Evolutionary conservation across 208 protist genomes (phyloP).

Genomic region (Leishmania lainsoni): DNA sequence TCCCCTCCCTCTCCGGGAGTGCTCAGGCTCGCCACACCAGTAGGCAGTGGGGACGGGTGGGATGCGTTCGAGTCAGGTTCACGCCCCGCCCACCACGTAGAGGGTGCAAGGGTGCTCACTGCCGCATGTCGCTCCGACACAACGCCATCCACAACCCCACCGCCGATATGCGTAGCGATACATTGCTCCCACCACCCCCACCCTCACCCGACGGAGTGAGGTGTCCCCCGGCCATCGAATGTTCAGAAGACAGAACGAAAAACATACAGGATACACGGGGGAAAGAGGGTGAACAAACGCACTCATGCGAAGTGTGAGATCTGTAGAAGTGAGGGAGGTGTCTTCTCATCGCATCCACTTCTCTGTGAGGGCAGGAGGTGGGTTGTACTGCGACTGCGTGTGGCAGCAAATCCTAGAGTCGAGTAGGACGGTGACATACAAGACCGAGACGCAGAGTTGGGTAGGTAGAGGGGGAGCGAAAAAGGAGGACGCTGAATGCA

Average conservation of each 20-base stretch:
- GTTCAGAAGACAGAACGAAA: no score
- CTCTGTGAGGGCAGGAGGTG: no score
- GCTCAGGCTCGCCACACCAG: neutral
- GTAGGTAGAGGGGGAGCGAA: neutral
- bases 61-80: neutral
- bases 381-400: no score
- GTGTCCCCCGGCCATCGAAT: neutral
- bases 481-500: neutral
- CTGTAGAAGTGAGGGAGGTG: neutral
- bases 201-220: no score
- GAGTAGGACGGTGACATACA: no score
- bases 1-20: neutral
- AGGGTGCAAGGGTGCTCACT: neutral
- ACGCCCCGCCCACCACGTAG: neutral
- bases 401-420: no score
- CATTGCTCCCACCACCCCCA: neutral
- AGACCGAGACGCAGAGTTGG: neutral
- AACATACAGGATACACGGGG: no score
- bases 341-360: neutral
- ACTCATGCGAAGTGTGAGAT: neutral
- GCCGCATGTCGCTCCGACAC: neutral
- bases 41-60: neutral
- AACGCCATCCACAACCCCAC: neutral
- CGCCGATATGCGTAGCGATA: neutral
- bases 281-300: neutral